A percentile compares a stretch with the other conserved stretches of the same genome.
Evolutionary conservation across 345 rosid genomes (phyloP).

Genomic region (Odontarrhena argentea): DNA sequence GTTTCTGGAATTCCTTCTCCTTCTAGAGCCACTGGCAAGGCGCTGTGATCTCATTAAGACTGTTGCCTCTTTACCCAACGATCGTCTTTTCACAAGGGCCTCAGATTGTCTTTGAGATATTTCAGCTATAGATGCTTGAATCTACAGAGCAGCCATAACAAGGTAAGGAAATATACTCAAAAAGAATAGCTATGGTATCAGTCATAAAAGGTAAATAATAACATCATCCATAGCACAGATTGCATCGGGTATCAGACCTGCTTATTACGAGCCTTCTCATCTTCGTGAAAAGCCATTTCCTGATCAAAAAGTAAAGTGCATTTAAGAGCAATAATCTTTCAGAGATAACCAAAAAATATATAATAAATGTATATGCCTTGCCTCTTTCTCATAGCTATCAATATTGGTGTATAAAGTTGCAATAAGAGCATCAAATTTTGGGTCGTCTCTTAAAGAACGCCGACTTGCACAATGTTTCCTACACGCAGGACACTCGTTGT

Average conservation of each 20-base stretch:
- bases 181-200: neutral
- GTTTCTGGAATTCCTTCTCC: constrained; percentile 61
- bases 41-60: constrained; percentile 64
- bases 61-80: constrained; percentile 65
- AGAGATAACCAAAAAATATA: constrained; percentile 10
- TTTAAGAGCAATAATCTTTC: constrained; percentile 18
- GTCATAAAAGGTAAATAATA: constrained; percentile 10
- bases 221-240: constrained; percentile 18
- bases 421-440: constrained; percentile 74
- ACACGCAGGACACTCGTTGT: constrained; percentile 90
- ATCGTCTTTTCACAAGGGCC: constrained; percentile 76
- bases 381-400: constrained; percentile 75
- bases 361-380: constrained; percentile 33
- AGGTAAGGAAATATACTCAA: neutral
- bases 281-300: constrained; percentile 95
- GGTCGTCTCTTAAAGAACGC: constrained; percentile 83
- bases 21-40: constrained; percentile 51
- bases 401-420: constrained; percentile 68
- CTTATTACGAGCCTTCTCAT: constrained; percentile 86
- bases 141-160: constrained; percentile 52
- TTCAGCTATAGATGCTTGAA: constrained; percentile 96
- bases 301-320: constrained; percentile 38
- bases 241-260: constrained; percentile 53
- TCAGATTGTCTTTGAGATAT: constrained; percentile 82
- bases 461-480: constrained; percentile 82